These are phyloP conservation scores for Nakaseomyces sp. DNA, from an alignment of 1,139 yeast genomes.

Conservation along the genomic window DNA sequence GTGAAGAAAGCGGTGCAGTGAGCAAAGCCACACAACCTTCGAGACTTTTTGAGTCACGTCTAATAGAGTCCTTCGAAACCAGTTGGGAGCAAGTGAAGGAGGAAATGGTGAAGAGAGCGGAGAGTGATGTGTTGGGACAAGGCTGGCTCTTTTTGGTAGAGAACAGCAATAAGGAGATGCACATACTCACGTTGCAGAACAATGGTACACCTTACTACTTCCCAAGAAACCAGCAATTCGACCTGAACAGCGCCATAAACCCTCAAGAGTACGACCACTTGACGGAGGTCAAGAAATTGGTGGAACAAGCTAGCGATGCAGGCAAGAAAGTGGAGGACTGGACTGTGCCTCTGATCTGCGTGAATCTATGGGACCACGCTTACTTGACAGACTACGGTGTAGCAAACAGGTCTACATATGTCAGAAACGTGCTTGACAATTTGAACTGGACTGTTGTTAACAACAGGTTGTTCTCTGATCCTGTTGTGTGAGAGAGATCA, in stretches of 20 bases:
- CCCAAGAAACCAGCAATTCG: slow-evolving; percentile 66
- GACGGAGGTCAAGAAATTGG: slow-evolving; percentile 40
- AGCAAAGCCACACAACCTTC: slow-evolving; percentile 38
- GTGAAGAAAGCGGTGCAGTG: slow-evolving; percentile 18
- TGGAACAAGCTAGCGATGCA: slow-evolving; percentile 17
- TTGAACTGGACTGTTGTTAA: slow-evolving; percentile 84
- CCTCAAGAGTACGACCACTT: slow-evolving; percentile 44
- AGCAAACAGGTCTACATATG: slow-evolving; percentile 61
- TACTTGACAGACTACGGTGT: slow-evolving; percentile 78
- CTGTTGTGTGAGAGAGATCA: slow-evolving; percentile 1
- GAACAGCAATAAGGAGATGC: slow-evolving; percentile 54
- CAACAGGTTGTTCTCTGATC: slow-evolving; percentile 39
- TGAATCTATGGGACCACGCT: slow-evolving; percentile 85
- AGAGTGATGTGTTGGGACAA: slow-evolving; percentile 44
- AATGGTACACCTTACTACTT: slow-evolving; percentile 88
- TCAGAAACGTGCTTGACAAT: slow-evolving; percentile 67
- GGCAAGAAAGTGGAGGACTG: slow-evolving; percentile 47
- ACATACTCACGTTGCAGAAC: slow-evolving; percentile 58
- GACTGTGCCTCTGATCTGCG: slow-evolving; percentile 68
- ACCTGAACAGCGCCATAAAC: slow-evolving; percentile 57
- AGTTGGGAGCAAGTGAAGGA: slow-evolving; percentile 32
- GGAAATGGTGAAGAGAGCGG: slow-evolving; percentile 37
- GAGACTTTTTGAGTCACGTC: slow-evolving; percentile 32
- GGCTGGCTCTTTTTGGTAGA: slow-evolving; percentile 92
- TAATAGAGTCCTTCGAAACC: slow-evolving; percentile 22